Base-by-base conservation (phyloP, 306 rosid species). In the Vigna reflexopilosa region DNA sequence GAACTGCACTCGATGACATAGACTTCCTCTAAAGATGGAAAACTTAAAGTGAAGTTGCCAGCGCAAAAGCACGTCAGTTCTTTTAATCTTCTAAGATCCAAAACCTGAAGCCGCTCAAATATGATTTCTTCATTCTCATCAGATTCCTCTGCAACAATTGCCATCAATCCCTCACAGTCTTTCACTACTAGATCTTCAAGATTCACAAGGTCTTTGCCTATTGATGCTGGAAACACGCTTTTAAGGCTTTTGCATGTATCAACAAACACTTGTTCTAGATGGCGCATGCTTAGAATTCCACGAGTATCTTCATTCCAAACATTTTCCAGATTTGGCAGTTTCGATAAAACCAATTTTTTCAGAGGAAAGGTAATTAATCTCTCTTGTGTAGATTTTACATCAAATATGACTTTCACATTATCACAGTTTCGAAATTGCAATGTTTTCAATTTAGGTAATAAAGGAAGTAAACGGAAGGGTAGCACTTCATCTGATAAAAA, bases 211-310 rank as follows among this genome's bases (percentile, higher is more conserved):
- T 72, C 70, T 47, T 9, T 70, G 77, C 65, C 54, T 40, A 70
- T 45, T 6, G 72, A 56, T 15, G 54, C 34, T 3, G 84, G 87
- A 67, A 85, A 82, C n/a, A 82, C 38, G 19, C 58, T 55, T 70
- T 13, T 36, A 61, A 78, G 76, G 28, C 61, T 0, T 15, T 69
- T 49, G 58, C 82, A 78, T 9, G 11, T 0, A 0, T 45, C n/a
- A 47, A 78, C 19, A 45, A 9, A 0, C 2, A 4, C 34, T 77
- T 38, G 2, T 22, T 64, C 36, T 20, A 79, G 17, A 57, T 12
- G 16, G n/a, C 63, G 34, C 6, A 51, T 34, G 7, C 15, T 7
- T n/a, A 63, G 14, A 71, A 63, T 30, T 64, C 83, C 78, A 51
- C 19, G 49, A 56, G 63, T 38, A 73, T 80, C 68, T 44, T 49